Base-by-base conservation (phyloP, 495 filamentous ascomycete species). In the Podospora conica region DNA sequence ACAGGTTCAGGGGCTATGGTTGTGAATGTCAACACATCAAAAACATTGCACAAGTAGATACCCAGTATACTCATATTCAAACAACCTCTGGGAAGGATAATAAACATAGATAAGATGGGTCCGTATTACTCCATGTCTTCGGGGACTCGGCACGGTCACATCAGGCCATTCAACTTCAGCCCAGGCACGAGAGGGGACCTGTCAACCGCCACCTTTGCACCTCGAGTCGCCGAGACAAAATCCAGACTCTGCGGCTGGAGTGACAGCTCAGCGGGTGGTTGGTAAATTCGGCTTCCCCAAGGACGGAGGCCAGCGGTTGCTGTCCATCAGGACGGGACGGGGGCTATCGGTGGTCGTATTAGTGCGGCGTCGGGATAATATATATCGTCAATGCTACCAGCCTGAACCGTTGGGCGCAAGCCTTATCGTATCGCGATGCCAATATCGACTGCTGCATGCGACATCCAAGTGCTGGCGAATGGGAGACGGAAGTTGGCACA, bases 361-460 rank as follows among this genome's bases (percentile, higher is more conserved):
- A 11, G 29, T 31, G 29, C 29, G 1, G 29, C 10, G 29, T 12
- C 10, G 29, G 29, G 29, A 31, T 11, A 10, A 29, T 9, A 29
- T 10, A 29, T 10, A 29, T 29, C 9, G 3, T 10, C 28, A 29
- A 29, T 29, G 28, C 28, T 31, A 31, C 29, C 10, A 31, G 29
- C 29, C 29, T 31, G 29, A 11, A 11, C 29, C 10, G 29, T 31
- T 31, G 29, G 18, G 9, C 31, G 2, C 6, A 48, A 5, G 15
- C 40, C 40, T 48, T 48, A 48, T 48, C 40, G 40, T 48, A 7
- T 48, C 40, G 18, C 40, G 40, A 48, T n/a, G 18, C 20, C 29
- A 64, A 64, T 64, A 64, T 64, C 61, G 40, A 6, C 21, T 40
- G 54, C 28, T 64, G 63, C 63, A 64, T 58, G 21, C 63, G 63